Evolutionary conservation across 2,329 filamentous ascomycete species (phyloP), one percentile per base, ranked within the genome.

Genomic region (Pseudogymnoascus sp.): DNA sequence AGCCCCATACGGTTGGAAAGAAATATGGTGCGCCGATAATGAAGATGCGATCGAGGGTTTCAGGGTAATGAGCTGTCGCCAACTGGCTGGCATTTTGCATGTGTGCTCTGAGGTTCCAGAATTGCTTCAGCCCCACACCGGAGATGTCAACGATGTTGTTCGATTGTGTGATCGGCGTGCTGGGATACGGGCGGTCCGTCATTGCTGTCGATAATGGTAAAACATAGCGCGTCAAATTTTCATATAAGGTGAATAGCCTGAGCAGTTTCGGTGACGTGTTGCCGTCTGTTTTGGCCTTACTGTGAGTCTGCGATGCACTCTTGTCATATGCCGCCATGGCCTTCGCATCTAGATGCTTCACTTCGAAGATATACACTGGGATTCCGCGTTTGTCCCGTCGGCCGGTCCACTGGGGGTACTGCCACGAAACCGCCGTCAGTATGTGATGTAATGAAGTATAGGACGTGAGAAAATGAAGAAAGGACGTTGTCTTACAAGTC

Each of bases 331-430:
- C 81, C 41, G 83, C 75, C 66, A 96, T 85, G 33, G 86, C 87
- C 76, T 95, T 95, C 70, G 81, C 82, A 75, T 95, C 89, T 67
- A 96, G 81, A 61, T 89, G 83, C 63, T 83, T 82, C 71, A 96
- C 90, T 74, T 95, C 89, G 74, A 89, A 96, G 62, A 96, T 82
- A 74, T 94, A 96, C 66, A 96, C 81, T 6, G 92, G 92, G 63
- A 96, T 96, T 65, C 92, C 92, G 66, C 91, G 88, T 67, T 84
- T 88, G 74, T 96, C 92, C 66, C 92, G 84, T 65, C 91, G 88
- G 60, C 92, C 92, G 18, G 90, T 95, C 89, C 91, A 96, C 83
- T 96, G 90, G 21, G 92, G 91, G 70, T 96, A 96, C 88, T 92
- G 68, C 38, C 34, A 45, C 61, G 41, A 45, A 60, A 34, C 39